Base-by-base conservation (phyloP, 2,329 filamentous ascomycete species). In the Bipolaris sorokiniana region DNA sequence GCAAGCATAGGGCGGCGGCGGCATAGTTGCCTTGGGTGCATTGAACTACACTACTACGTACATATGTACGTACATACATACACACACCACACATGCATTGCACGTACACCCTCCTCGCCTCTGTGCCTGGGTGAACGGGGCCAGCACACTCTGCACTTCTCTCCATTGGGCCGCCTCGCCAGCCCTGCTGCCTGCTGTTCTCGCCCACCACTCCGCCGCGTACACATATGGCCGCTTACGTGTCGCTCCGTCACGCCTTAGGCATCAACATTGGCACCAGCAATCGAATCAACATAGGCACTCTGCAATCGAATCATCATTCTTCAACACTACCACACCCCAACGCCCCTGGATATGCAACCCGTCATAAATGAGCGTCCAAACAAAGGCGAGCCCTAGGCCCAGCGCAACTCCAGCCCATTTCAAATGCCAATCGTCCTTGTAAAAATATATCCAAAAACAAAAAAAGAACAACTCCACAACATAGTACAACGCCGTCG, bases 381-480 rank as follows among this genome's bases (percentile, higher is more conserved):
- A 56, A 68, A 64, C 20, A 49, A 63, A 63, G 56, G 48, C 38
- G 36, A 58, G 62, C 57, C 53, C 48, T 41, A 37, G 50, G 50
- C 55, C 58, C 48, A 62, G 58, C 26, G 7, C 62, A 59, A 61
- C 50, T 60, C 45, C 52, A 48, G 73, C 70, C 64, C 69, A 72
- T 33, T 63, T 62, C 57, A 65, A 69, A 74, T 75, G 73, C 70
- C 54, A 61, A 54, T 64, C 68, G 56, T 58, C 49, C 59, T 54
- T 50, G 55, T 68, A 70, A 41, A 36, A 73, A 73, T 72, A 61
- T 47, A 47, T 56, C 58, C 61, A 58, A 42, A 60, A 6, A 3
- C 9, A n/a, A 33, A 18, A 18, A 20, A 10, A 20, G 15, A 7
- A n/a, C 7, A n/a, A 38, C 13, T 51, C 63, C 66, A 58, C 33